Conservation (phyloP, 768 basidiomycete species). For the Nidula microcarpa region DNA sequence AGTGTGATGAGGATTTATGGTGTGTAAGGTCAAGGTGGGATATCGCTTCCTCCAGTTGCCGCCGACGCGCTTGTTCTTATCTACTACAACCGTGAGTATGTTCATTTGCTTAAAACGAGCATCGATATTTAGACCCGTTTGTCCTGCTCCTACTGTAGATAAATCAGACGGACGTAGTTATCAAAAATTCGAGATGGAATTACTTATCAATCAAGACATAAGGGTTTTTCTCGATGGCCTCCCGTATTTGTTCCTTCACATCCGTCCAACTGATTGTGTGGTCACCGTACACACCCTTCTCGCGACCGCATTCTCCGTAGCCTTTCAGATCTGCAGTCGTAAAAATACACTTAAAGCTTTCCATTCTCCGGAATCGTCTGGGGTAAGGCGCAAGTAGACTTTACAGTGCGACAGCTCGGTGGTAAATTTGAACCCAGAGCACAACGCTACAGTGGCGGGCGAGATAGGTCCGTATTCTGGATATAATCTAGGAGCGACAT, state of each 20-base stretch:
- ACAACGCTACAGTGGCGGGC: constrained; percentile 14
- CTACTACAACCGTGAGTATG: constrained; percentile 33
- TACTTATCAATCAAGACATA: constrained; percentile 34
- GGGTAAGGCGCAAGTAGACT: constrained; percentile 29
- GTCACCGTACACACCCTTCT: constrained; percentile 26
- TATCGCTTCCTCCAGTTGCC: constrained; percentile 43
- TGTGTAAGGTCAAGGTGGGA: constrained; percentile 37
- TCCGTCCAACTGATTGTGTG: constrained; percentile 30
- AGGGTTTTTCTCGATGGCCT: constrained; percentile 32
- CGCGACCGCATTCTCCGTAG: constrained; percentile 26
- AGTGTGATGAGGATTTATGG: constrained; percentile 8
- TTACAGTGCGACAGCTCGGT: constrained; percentile 24
- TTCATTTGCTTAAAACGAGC: constrained; percentile 39
- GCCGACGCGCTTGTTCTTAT: constrained; percentile 27
- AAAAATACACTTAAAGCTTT: constrained; percentile 31
- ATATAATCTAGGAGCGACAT: constrained; percentile 12
- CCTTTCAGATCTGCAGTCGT: constrained; percentile 27
- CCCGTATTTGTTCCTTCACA: constrained; percentile 26
- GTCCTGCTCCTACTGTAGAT: constrained; percentile 37
- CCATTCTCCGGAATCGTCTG: constrained; percentile 18
- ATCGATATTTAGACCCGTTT: constrained; percentile 37
- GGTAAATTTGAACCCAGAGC: constrained; percentile 32
- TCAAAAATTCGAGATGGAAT: background rate
- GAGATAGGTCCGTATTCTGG: constrained; percentile 12
- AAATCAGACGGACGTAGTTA: background rate